Base-by-base conservation (phyloP, 2,329 filamentous ascomycete species). In the Penicillium glabrum region DNA sequence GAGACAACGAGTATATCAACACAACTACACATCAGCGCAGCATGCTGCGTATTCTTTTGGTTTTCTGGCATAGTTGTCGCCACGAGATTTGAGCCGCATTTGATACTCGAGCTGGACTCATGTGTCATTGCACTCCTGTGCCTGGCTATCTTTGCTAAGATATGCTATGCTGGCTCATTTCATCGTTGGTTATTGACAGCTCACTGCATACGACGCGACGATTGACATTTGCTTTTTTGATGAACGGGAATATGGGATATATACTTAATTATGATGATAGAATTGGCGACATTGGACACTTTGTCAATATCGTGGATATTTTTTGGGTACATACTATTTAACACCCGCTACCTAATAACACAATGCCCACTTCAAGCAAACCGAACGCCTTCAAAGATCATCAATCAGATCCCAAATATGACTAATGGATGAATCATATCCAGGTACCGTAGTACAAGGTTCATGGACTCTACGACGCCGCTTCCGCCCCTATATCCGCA, bases 191-290 rank as follows among this genome's bases (percentile, higher is more conserved):
- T 39, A n/a, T 10, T 24, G 19, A 50, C 16, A 10, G 46, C 24
- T 44, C 29, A 56, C 49, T 59, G 48, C 59, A 59, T 59, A 65
- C 44, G 60, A 64, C 46, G 46, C 46, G 46, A 64, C 41, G 61
- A 65, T 45, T 16, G 14, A 19, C 9, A 23, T 50, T 26, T 46
- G 5, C 33, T 27, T 46, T 39, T 10, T 29, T 46, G 31, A 47
- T n/a, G 51, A 72, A 72, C 1, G 73, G 72, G 10, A 69, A 69
- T 69, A 75, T 43, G 16, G 7, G 10, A 29, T 48, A 39, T 53
- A 48, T 50, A 50, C 23, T 41, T 50, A 50, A 50, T 50, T 29
- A 33, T 41, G 33, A 49, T 37, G 46, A 39, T 50, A 41, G 33
- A 50, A 9, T 29, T 23, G 31, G 31, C 29, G 21, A 31, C 29